These are phyloP conservation scores for Dipteronia sinensis DNA, from an alignment of 345 rosid genomes.

Conservation along the genomic window DNA sequence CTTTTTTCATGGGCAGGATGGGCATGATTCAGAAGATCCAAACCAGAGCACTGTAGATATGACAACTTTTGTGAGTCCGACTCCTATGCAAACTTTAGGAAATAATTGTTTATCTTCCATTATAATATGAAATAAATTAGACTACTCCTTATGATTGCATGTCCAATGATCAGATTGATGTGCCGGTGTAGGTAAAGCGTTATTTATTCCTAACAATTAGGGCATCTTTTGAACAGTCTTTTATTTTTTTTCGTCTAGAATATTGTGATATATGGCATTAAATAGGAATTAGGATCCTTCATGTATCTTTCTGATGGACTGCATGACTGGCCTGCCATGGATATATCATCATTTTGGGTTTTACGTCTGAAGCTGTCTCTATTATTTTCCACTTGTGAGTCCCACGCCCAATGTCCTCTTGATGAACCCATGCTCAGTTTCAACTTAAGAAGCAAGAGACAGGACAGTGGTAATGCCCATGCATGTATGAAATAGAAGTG, in stretches of 20 bases:
- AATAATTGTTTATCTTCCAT: not conserved
- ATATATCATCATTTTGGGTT: not conserved
- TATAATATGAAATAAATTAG: conserved; percentile 1
- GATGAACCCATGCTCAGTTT: too few species aligned
- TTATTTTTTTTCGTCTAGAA: not conserved
- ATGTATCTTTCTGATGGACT: not conserved
- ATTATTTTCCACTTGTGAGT: not conserved
- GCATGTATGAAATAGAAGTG: not conserved
- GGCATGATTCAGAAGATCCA: conserved; percentile 51
- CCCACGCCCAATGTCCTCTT: too few species aligned
- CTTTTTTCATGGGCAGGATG: conserved; percentile 38
- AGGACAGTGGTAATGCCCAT: not conserved
- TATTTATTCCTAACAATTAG: not conserved
- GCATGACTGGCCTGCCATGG: not conserved
- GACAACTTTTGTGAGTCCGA: conserved; percentile 59
- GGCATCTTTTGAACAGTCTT: not conserved
- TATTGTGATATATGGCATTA: not conserved
- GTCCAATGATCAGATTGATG: not conserved
- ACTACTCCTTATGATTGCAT: not conserved
- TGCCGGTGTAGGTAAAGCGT: not conserved
- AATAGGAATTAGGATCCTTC: not conserved
- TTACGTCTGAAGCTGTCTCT: not conserved
- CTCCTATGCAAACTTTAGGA: not conserved
- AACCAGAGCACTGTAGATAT: conserved; percentile 62
- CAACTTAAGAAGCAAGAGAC: not conserved